Evolutionary conservation across 768 basidiomycete genomes (phyloP).

Genomic region (Suillus brevipes): DNA sequence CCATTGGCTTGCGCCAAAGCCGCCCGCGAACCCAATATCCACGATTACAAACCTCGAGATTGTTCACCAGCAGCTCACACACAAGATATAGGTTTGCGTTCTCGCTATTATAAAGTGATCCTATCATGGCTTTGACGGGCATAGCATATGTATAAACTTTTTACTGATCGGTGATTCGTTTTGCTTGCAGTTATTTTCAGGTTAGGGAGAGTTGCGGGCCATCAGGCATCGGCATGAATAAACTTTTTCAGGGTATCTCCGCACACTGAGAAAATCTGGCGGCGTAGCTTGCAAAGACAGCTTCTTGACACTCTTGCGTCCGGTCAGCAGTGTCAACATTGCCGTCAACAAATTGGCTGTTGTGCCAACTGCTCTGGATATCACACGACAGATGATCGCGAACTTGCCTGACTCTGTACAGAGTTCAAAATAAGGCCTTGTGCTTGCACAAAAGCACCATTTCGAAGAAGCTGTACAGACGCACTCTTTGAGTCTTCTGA

Average conservation of each 20-base stretch:
- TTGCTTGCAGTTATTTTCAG: slow-evolving; percentile 60
- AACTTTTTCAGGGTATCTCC: slow-evolving; percentile 13
- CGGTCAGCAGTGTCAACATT: slow-evolving; percentile 58
- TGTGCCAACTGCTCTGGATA: slow-evolving; percentile 57
- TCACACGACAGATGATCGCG: slow-evolving; percentile 56
- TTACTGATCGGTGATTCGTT: slow-evolving; percentile 15
- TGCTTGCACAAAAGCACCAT: slow-evolving; percentile 54
- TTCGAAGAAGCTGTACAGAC: slow-evolving; percentile 50
- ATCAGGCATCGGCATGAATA: slow-evolving; percentile 53
- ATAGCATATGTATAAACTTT: slow-evolving; percentile 4
- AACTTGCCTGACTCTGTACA: slow-evolving; percentile 84
- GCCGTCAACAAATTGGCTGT: slow-evolving; percentile 58
- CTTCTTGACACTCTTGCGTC: slow-evolving; percentile 12
- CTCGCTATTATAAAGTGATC: slow-evolving; percentile 5
- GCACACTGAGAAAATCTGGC: slow-evolving; percentile 18
- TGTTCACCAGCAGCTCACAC: slow-evolving; percentile 3
- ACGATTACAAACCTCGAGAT: background rate
- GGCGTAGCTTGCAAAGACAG: slow-evolving; percentile 49
- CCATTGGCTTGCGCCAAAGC: background rate
- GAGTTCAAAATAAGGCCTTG: slow-evolving; percentile 68
- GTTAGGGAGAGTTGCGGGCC: slow-evolving; percentile 62
- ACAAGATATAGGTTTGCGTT: background rate
- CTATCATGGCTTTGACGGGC: slow-evolving; percentile 38
- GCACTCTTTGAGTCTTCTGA: slow-evolving; percentile 48
- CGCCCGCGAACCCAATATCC: background rate